A percentile compares a stretch with the other conserved stretches of the same genome.
Evolutionary conservation across 148 eudicot species (phyloP).

Genomic region (Beta vulgaris): DNA sequence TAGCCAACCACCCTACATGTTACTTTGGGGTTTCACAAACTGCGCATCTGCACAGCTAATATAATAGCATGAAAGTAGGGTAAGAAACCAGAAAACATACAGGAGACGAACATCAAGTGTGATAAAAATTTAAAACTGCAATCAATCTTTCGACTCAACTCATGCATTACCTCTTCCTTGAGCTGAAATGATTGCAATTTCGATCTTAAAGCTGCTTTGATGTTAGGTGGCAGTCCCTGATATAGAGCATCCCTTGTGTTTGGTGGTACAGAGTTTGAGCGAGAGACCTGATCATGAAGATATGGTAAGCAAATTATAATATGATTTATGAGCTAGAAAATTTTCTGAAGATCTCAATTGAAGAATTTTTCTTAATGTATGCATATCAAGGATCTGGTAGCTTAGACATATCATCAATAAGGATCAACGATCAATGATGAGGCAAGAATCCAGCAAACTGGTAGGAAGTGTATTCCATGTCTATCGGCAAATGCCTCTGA

Average conservation of each 20-base stretch:
- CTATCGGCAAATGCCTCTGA: too few relatives aligned
- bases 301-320: background rate
- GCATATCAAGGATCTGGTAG: background rate
- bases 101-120: background rate
- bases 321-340: background rate
- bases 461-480: too few relatives aligned
- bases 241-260: slow-evolving; percentile 86
- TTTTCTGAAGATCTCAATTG: background rate
- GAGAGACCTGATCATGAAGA: slow-evolving; percentile 59
- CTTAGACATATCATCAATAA: background rate
- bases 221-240: slow-evolving; percentile 86
- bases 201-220: slow-evolving; percentile 75
- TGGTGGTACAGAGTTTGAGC: slow-evolving; percentile 84
- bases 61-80: background rate
- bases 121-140: background rate
- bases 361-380: background rate
- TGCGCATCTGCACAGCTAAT: background rate
- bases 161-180: slow-evolving; percentile 65
- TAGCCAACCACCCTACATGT: background rate
- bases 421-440: background rate
- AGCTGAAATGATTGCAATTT: slow-evolving; percentile 65
- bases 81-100: background rate
- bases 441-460: too few relatives aligned
- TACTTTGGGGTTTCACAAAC: background rate
- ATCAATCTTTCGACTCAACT: background rate